phyloP scores from a whole-genome alignment of 2,329 filamentous ascomycete genomes.

The Ceratocystiopsis brevicomis region DNA sequence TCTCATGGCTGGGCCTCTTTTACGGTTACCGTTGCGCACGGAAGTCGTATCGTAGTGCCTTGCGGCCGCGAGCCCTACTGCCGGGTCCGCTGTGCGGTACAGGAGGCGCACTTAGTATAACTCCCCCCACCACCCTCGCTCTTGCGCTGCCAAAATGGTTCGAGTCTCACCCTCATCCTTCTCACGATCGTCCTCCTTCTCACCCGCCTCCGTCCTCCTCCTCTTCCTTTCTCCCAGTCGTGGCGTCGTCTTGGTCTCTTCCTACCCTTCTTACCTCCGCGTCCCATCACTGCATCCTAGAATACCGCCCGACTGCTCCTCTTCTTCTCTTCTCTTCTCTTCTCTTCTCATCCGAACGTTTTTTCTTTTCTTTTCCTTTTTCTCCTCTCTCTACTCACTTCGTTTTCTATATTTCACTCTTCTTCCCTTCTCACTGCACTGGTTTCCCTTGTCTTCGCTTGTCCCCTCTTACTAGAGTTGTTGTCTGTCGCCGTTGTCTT shows the following conservation, averaged over 20 bases:
- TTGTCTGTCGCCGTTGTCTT: background rate
- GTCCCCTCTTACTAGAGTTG: background rate
- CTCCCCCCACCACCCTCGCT: conserved; percentile 27
- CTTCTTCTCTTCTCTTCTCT: background rate
- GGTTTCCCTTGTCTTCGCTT: background rate
- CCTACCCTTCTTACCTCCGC: background rate
- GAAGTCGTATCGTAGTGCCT: background rate
- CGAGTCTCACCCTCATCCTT: conserved; percentile 26
- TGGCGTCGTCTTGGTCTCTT: conserved; percentile 24
- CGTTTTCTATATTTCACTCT: background rate
- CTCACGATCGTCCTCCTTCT: conserved; percentile 27
- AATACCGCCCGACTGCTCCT: conserved; percentile 4
- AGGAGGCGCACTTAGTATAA: conserved; percentile 18
- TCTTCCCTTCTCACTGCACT: background rate
- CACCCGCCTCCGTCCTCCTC: conserved; percentile 24
- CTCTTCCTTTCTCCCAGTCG: conserved; percentile 38
- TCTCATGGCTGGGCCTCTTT: background rate
- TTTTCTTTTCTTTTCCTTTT: background rate
- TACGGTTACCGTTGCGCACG: background rate
- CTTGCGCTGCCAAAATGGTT: conserved; percentile 11
- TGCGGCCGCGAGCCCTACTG: too few relatives aligned
- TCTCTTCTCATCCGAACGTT: too few relatives aligned
- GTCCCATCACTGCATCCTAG: background rate
- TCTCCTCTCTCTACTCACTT: background rate
- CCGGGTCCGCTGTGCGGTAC: too few relatives aligned